Base-by-base conservation (phyloP, 2,329 filamentous ascomycete species). In the Corynespora cassiicola region DNA sequence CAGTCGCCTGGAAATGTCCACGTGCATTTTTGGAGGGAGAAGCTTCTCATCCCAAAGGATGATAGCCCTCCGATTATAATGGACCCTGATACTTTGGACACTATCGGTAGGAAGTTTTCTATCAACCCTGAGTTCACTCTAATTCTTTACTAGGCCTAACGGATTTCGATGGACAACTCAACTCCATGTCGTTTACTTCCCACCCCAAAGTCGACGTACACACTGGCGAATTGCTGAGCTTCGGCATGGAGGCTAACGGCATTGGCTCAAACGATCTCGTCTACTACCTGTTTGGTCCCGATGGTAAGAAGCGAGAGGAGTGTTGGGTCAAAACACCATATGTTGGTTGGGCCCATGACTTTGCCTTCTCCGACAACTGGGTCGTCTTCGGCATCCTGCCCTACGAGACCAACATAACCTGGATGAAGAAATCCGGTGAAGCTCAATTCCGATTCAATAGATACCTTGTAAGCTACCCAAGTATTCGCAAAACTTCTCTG, bases 251-350 rank as follows among this genome's bases (percentile, higher is more conserved):
- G 33, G 70, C 69, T 1, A 65, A 56, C 20, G 68, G 69, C 0
- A 63, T 67, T 36, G 66, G 66, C 0, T 69, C 65, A 0, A 56
- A 56, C 0, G 69, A 72, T 34, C 45, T 69, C 2, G 66, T 60
- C 30, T 69, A 68, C 24, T 71, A 63, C 27, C 52, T 29, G 10
- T 42, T 70, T 20, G 32, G n/a, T n/a, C n/a, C n/a, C n/a, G n/a
- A n/a, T n/a, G n/a, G n/a, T n/a, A n/a, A n/a, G n/a, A n/a, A n/a
- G n/a, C n/a, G n/a, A n/a, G n/a, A n/a, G n/a, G n/a, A n/a, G n/a
- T n/a, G n/a, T n/a, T n/a, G n/a, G n/a, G n/a, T n/a, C n/a, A n/a
- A n/a, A n/a, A n/a, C n/a, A n/a, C n/a, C n/a, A n/a, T n/a, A n/a
- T n/a, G n/a, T n/a, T n/a, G n/a, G n/a, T n/a, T n/a, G n/a, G n/a